Evolutionary conservation across 2,329 filamentous ascomycete genomes (phyloP), one percentile per base, ranked within the genome.

Genomic region (Escovopsis sp.): DNA sequence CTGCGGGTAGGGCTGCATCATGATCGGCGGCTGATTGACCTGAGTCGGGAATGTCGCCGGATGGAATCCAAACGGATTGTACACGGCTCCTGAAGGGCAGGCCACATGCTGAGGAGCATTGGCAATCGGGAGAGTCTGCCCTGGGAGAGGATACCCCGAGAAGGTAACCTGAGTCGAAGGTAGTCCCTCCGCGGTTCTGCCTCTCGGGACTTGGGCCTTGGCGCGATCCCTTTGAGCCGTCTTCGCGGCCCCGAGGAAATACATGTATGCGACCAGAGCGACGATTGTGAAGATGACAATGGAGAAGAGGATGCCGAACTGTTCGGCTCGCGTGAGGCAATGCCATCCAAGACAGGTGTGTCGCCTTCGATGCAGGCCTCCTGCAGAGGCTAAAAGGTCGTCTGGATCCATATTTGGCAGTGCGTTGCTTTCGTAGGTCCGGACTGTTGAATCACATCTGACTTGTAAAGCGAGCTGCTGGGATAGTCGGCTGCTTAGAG

Each of bases 271-370:
- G 11, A 59, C 27, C 0, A 46, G 39, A 3, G 61, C 28, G 9
- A 53, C 37, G 11, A 53, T 39, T 4, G 43, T 41, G 2, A 50
- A 43, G 6, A 58, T 37, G 7, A 56, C 37, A 12, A 52, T 44
- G 38, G 54, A 57, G 38, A 59, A 52, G 13, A 65, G 53, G 21
- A 63, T 51, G 2, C 62, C 62, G 16, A 53, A 55, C 25, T 60
- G 49, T 30, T 61, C 49, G 0, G 52, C 42, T 9, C 42, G 31
- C 19, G 45, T 58, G n/a, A 64, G 47, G 38, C 62, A 65, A 29
- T 47, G 38, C 58, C 59, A 65, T 10, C 56, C 52, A 3, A 43
- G 39, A 39, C 54, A 61, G 9, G 38, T 16, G 7, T 36, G 27
- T 8, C 38, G 29, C 14, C 31, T 13, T 11, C 39, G 41, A 16